Base-by-base conservation (phyloP, 352 stramenopile genomes). In the Globisporangium canariense region DNA sequence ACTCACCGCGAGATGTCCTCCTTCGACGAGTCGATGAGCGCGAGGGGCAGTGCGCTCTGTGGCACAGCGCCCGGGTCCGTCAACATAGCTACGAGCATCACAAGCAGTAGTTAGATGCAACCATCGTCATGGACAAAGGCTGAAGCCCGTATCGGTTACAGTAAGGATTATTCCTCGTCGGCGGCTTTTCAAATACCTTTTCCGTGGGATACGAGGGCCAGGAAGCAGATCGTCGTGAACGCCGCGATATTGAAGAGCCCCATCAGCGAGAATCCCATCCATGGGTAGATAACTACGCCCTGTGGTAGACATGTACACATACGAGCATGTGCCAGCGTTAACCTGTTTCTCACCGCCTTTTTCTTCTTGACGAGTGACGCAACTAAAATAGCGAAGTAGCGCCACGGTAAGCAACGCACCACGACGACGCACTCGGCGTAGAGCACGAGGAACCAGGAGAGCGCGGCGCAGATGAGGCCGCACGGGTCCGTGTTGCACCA, bases 11-110 rank as follows among this genome's bases (percentile, higher is more conserved):
- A 51, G 30, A 93, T 78, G 49, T 96, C 85, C 50, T 94, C 85
- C 63, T 91, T 93, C 2, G 84, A 78, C 18, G 79, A 79, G 58
- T 93, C 75, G 20, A 84, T 78, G 25, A 95, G 70, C 28, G 81
- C 83, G 7, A 92, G 61, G 9, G 97, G 97, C 50, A 95, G 74
- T 2, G 97, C 97, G 65, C 97, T 91, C 41, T 96, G 92, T 2
- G 96, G 97, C 1, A 99, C 97, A 53, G 96, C 95, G 41, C 98
- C 98, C 6, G 98, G 98, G 76, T 99, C 94, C 16, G 96, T 99
- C 38, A 98, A 89, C 98, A 99, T 99, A 14, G 97, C 96, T 91
- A 25, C 16, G 2, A 49, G 62, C 1, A 22, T 28, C 20, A 60
- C 38, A 50, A 38, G 1, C 13, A 16, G 10, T 25, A 16, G 10